phyloP scores from a whole-genome alignment of 2,329 filamentous ascomycete species.

The Diaporthe sp. region DNA sequence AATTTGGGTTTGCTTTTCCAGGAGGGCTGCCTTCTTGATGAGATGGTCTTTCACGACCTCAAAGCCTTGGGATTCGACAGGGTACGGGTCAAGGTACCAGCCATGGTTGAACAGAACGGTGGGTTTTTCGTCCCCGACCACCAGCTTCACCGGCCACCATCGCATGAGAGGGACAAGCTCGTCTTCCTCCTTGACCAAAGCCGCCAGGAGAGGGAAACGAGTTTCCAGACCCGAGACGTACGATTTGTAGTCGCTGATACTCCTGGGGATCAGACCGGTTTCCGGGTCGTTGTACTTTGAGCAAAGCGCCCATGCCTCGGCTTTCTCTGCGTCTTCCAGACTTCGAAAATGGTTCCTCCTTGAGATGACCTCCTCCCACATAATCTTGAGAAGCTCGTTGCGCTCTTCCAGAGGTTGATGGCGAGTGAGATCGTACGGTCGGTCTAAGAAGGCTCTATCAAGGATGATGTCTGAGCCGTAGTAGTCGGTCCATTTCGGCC shows the following conservation, averaged over 20 bases:
- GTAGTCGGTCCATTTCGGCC: accelerated
- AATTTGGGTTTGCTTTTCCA: background rate
- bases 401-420: background rate
- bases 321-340: too few relatives aligned
- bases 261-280: background rate
- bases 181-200: background rate
- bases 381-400: background rate
- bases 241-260: background rate
- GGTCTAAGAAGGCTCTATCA: accelerated
- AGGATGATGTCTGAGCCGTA: too few relatives aligned
- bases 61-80: background rate
- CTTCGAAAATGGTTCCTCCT: background rate
- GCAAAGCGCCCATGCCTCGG: background rate
- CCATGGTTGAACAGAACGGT: background rate
- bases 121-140: accelerated
- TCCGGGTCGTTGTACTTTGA: background rate
- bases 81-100: accelerated
- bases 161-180: background rate
- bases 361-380: background rate
- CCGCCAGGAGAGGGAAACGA: background rate
- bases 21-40: background rate
- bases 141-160: background rate
- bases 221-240: background rate
- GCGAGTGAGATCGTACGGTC: accelerated
- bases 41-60: too few relatives aligned